These are phyloP conservation scores for Marasmius fiardii DNA, from an alignment of 1,284 basidiomycete genomes.

Conservation along the genomic window DNA sequence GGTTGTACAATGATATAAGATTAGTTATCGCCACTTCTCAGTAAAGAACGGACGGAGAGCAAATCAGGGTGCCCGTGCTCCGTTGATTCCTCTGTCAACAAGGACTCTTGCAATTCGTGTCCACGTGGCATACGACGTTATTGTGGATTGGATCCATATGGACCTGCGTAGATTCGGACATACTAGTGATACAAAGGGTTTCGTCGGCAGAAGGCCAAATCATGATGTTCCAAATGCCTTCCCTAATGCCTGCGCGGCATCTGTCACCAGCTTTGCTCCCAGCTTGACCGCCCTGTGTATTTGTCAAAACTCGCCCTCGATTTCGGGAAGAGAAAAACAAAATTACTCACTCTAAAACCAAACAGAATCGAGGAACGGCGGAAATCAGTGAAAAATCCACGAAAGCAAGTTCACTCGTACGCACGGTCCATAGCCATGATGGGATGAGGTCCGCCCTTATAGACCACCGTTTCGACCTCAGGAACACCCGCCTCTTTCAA, in stretches of 20 bases:
- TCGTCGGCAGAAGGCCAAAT: neutral
- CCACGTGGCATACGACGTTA: no score
- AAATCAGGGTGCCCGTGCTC: no score
- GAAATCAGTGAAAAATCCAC: constrained; percentile 10
- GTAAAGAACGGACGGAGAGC: no score
- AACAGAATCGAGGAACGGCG: neutral
- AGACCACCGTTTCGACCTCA: constrained; percentile 50
- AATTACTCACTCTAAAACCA: constrained; percentile 14
- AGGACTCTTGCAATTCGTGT: no score
- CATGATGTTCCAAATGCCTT: constrained; percentile 33
- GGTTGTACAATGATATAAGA: no score
- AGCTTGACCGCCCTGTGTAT: constrained; percentile 42
- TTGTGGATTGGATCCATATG: no score
- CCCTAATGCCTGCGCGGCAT: constrained; percentile 47
- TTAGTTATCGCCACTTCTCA: no score
- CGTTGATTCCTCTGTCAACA: no score
- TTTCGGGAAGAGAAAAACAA: neutral
- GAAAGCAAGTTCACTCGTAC: constrained; percentile 25
- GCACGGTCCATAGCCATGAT: constrained; percentile 69
- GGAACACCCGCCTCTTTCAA: constrained; percentile 48
- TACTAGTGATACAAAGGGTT: no score
- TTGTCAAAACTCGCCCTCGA: constrained; percentile 4
- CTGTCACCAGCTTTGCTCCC: constrained; percentile 50
- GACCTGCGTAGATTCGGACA: no score
- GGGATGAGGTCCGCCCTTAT: constrained; percentile 62